Base-by-base conservation (phyloP, 805 yeast genomes). In the Candida oleophila region DNA sequence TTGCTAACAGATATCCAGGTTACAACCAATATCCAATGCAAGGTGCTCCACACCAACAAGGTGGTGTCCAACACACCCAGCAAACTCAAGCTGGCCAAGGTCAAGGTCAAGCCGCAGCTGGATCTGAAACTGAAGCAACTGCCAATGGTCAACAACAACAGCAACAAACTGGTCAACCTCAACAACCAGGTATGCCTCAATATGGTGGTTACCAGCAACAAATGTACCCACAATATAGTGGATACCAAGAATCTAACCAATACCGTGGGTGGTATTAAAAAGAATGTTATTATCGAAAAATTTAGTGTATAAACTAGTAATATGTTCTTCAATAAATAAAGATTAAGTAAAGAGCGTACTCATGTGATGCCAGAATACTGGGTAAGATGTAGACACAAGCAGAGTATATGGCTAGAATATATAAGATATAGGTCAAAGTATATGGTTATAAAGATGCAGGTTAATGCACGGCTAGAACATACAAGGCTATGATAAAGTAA, bases 191-290 rank as follows among this genome's bases (percentile, higher is more conserved):
- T 49, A 61, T 64, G 47, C 76, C 75, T 22, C 75, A 71, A 57
- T 72, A 67, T 53, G 74, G 68, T 38, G 75, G 64, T n/a, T 72
- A 71, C 55, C 77, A 72, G 56, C 77, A 72, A 56, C 45, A 42
- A 42, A 42, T 42, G 39, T 72, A 71, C 58, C 76, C 77, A 11
- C 77, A 72, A 57, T 72, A 71, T 52, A 74, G 67, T 37, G 66
- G 73, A 50, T 72, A 71, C 59, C 77, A 71, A 54, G 76, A 71
- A 49, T 59, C 59, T 55, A 60, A 60, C 49, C 74, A 71, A 52
- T 69, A 69, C 59, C 69, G 76, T 50, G 74, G 73, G 41, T 72
- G 77, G 77, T 72, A 71, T 54, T 71, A 68, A 48, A n/a, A 38
- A 25, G 20, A 30, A 25, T 25, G 30, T 5, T 25, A 25, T 25